These are phyloP conservation scores for Globisporangium megalacanthum DNA, from an alignment of 352 stramenopile species.

Conservation along the genomic window DNA sequence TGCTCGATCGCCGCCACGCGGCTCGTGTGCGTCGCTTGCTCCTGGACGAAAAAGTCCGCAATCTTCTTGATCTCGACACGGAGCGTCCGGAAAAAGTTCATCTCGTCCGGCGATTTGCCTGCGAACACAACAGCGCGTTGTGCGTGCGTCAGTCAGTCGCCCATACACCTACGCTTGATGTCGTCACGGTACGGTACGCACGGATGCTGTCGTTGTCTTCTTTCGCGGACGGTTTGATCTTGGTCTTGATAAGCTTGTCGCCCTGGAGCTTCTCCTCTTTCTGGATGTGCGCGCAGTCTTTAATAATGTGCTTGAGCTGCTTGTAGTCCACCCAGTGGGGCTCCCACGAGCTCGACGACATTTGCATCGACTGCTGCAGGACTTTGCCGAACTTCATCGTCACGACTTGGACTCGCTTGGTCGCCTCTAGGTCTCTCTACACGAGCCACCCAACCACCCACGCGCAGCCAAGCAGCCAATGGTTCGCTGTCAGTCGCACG, in stretches of 20 bases:
- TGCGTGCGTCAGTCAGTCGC: background rate
- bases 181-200: conserved; percentile 22
- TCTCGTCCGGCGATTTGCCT: conserved; percentile 81
- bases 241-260: conserved; percentile 66
- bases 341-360: conserved; percentile 74
- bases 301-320: conserved; percentile 87
- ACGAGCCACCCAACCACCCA: too few relatives aligned
- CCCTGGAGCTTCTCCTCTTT: conserved; percentile 83
- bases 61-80: conserved; percentile 85
- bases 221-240: conserved; percentile 73
- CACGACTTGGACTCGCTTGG: background rate
- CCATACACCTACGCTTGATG: too few relatives aligned
- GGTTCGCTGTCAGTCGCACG: background rate
- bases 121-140: background rate
- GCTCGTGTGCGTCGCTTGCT: conserved; percentile 67
- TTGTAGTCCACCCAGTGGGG: conserved; percentile 86
- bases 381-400: conserved; percentile 88
- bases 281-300: conserved; percentile 84
- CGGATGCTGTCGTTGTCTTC: conserved; percentile 86
- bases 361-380: conserved; percentile 81
- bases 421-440: background rate
- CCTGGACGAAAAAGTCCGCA: conserved; percentile 78
- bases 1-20: conserved; percentile 63
- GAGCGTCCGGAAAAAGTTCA: conserved; percentile 86
- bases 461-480: too few relatives aligned